Percentiles rank a stretch among this genome's conserved stretches.
phyloP scores from a whole-genome alignment of 331 rosid species.

The Malus hybrid region DNA sequence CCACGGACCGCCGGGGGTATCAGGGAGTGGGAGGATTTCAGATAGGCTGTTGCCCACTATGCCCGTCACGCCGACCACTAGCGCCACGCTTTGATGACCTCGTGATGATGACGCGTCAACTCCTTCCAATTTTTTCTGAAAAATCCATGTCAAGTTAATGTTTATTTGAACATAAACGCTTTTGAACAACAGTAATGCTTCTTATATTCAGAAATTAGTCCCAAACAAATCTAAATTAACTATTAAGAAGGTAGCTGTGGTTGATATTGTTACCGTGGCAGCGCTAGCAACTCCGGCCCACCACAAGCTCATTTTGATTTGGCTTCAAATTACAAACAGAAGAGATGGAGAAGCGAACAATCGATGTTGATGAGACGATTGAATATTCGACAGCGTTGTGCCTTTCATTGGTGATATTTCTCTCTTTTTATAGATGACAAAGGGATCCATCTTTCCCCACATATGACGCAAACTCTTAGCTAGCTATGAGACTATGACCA shows the following conservation, averaged over 20 bases:
- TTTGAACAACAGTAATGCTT: too few relatives aligned
- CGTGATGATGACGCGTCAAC: conserved; percentile 25
- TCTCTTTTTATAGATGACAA: too few relatives aligned
- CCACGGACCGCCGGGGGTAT: conserved; percentile 73
- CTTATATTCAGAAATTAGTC: background rate
- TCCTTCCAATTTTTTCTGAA: conserved; percentile 42
- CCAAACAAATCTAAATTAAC: background rate
- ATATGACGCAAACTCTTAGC: too few relatives aligned
- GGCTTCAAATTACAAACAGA: too few relatives aligned
- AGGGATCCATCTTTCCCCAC: too few relatives aligned
- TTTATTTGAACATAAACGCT: too few relatives aligned
- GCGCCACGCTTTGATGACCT: conserved; percentile 36
- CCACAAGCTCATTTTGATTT: conserved; percentile 54
- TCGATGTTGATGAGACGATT: too few relatives aligned
- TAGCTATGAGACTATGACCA: too few relatives aligned
- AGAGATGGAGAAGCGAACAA: too few relatives aligned
- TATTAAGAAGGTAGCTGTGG: background rate
- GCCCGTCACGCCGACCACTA: conserved; percentile 61
- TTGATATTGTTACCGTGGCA: conserved; percentile 29
- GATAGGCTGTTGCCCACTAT: conserved; percentile 67
- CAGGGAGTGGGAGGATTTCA: conserved; percentile 55
- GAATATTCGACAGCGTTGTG: too few relatives aligned
- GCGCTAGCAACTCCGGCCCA: conserved; percentile 74
- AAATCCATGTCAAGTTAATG: background rate
- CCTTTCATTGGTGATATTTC: too few relatives aligned